phyloP scores from a whole-genome alignment of 371 early-diverging fungal species.

The Blakeslea trispora region DNA sequence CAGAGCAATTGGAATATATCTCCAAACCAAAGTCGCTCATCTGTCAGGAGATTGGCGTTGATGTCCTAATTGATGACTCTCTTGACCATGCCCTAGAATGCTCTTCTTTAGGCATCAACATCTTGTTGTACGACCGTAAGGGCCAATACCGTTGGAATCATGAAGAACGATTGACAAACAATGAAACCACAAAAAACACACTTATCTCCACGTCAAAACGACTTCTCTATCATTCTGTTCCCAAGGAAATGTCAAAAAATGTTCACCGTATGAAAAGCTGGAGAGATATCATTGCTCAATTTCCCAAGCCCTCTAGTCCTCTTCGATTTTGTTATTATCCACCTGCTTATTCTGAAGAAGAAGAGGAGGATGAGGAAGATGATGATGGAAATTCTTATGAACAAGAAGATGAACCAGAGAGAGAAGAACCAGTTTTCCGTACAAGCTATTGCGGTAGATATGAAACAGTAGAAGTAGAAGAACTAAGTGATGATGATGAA shows the following conservation, averaged over 20 bases:
- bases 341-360: slow-evolving; percentile 19
- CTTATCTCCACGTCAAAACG: slow-evolving; percentile 22
- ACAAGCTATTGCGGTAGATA: slow-evolving; percentile 10
- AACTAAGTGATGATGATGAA: slow-evolving; percentile 25
- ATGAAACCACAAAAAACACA: slow-evolving; percentile 4
- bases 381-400: slow-evolving; percentile 12
- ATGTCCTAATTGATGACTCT: slow-evolving; percentile 53
- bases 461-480: slow-evolving; percentile 35
- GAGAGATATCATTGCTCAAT: slow-evolving; percentile 50
- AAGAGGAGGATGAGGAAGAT: slow-evolving; percentile 14
- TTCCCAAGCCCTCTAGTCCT: slow-evolving; percentile 54
- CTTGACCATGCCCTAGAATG: slow-evolving; percentile 50
- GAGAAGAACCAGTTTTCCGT: neutral
- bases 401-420: slow-evolving; percentile 6
- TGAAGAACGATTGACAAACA: slow-evolving; percentile 7
- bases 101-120: slow-evolving; percentile 40
- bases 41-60: slow-evolving; percentile 54
- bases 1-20: slow-evolving; percentile 43
- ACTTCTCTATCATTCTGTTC: slow-evolving; percentile 11
- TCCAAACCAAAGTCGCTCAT: slow-evolving; percentile 55
- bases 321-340: slow-evolving; percentile 38
- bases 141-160: slow-evolving; percentile 54
- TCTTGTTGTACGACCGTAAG: slow-evolving; percentile 47
- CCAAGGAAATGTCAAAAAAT: slow-evolving; percentile 35
- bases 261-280: slow-evolving; percentile 50